Base-by-base conservation (phyloP, 768 basidiomycete species). In the Suillus subalutaceus region DNA sequence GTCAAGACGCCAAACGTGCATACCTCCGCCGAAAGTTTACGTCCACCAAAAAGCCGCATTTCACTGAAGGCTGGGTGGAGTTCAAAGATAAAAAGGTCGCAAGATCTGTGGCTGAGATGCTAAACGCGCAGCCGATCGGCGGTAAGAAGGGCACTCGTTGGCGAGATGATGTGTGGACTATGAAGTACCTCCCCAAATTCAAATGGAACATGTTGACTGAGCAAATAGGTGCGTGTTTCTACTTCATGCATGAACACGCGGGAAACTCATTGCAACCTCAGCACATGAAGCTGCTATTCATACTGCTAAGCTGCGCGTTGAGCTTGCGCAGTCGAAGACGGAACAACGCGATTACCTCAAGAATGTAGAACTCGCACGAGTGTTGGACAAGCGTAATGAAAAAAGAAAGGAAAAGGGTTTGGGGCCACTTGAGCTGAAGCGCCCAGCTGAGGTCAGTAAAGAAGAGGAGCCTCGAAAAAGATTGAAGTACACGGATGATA, bases 151-250 rank as follows among this genome's bases (percentile, higher is more conserved):
- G 91, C 6, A 85, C 88, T 3, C 83, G 94, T 65, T 98, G 94
- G 93, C 84, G 94, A 74, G 97, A 99, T 74, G 97, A 99, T 70
- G 89, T 99, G 9, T 99, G 97, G 97, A 98, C 97, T 65, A 97
- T 99, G 95, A 97, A 97, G 75, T 99, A 99, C 76, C 81, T 99
- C 65, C 96, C 96, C 10, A 92, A 89, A 73, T 99, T 99, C 84
- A 97, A 96, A 73, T 99, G 97, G 97, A 89, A 92, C 78, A 97
- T 97, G 97, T 82, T 99, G 66, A 96, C 94, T 7, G 97, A 99
- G 78, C 97, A 98, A 85, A 90, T 99, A 71, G 95, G 97, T 97
- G 74, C 77, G 96, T 85, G 41, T 60, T 60, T 26, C 20, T 57
- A n/a, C 16, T 20, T 30, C n/a, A 35, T 3, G 6, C 56, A 37